Evolutionary conservation across 208 protist species (phyloP), one percentile per base, ranked within the genome.

Genomic region (Trypanosoma scelopori): DNA sequence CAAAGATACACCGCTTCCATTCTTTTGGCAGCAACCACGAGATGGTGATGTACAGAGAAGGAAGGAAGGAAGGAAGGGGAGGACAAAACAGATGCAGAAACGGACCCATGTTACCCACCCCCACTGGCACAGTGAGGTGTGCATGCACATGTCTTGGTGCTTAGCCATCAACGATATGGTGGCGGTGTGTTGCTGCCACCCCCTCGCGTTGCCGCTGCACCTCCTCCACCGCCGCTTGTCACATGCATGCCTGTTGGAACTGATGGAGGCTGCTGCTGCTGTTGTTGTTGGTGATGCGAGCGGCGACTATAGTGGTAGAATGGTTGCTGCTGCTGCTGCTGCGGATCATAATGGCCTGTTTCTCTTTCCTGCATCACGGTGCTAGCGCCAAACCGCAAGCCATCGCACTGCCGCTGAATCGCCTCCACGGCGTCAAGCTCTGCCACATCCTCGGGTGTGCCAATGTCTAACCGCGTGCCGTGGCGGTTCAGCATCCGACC

Each of bases 391-490:
- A 47, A 23, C 32, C 48, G 35, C 15, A 32, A 15, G 39, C 16
- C 47, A 47, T 64, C 61, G 35, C 23, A 20, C 41, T 63, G 69
- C 51, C 23, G 51, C 12, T 71, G 50, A 12, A 69, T 48, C 9
- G 72, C 64, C 59, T 92, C 82, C 15, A 64, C 78, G 0, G 72
- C 64, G 48, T 93, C 80, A 16, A 93, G 69, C 78, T 93, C 84
- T 3, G 72, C 78, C n/a, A 93, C 71, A 42, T 93, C 87, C 20
- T 93, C 84, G 4, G 82, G 74, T 15, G 87, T 91, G 52, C 87
- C 87, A 58, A 93, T 81, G 32, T 91, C 81, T 13, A 93, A 69
- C 4, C 87, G 79, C 13, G 87, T 93, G 42, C 84, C 84, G 55
- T 84, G 79, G 23, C 87, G 70, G 63, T 81, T 86, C 18, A 93